Percentiles rank a stretch among this genome's conserved stretches.
phyloP scores from a whole-genome alignment of 371 early-diverging fungal species.

The Thermomucor indicae-seudaticae region DNA sequence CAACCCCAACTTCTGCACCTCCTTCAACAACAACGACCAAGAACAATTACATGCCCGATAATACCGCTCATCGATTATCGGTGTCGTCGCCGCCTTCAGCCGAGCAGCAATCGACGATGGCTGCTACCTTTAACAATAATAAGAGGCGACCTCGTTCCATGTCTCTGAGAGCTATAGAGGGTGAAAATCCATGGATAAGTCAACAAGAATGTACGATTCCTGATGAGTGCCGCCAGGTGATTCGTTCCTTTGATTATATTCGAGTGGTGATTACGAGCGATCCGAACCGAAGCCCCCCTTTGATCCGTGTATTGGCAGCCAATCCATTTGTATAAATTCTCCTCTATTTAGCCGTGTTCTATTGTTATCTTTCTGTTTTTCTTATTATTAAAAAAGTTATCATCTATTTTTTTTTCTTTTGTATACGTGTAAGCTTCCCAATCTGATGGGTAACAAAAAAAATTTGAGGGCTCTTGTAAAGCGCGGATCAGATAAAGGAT shows the following conservation, averaged over 20 bases:
- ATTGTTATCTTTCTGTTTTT: not conserved
- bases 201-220: slow-evolving; percentile 37
- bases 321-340: slow-evolving; percentile 48
- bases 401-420: not conserved
- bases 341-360: not conserved
- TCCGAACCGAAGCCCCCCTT: slow-evolving; percentile 59
- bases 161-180: slow-evolving; percentile 32
- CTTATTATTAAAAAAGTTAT: not conserved
- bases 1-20: slow-evolving; percentile 5
- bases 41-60: no score
- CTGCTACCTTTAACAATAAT: no score
- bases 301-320: slow-evolving; percentile 62
- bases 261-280: slow-evolving; percentile 61
- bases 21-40: slow-evolving; percentile 9
- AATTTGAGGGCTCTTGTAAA: not conserved
- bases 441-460: not conserved
- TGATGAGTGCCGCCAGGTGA: slow-evolving; percentile 41
- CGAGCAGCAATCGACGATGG: slow-evolving; percentile 3
- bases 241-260: slow-evolving; percentile 61
- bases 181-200: slow-evolving; percentile 28
- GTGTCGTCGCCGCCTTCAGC: slow-evolving; percentile 9
- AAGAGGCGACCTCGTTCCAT: slow-evolving; percentile 33
- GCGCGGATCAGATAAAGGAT: no score
- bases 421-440: not conserved
- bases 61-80: no score